phyloP scores from a whole-genome alignment of 305 asterid genomes.

The Fraxinus paxiana region DNA sequence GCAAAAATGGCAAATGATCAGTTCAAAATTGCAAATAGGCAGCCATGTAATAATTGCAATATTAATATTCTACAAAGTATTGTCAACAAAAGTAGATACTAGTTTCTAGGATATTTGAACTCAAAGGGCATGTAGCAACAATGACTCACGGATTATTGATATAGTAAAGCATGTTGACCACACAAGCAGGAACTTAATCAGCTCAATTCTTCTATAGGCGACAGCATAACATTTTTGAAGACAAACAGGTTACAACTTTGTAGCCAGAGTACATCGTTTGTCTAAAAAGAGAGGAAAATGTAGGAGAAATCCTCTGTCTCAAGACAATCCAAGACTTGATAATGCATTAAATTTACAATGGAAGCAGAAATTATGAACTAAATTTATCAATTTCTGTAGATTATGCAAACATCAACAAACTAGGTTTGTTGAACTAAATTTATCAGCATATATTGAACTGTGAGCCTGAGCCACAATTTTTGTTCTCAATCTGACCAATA shows the following conservation, averaged over 20 bases:
- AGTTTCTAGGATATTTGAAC: neutral
- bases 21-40: neutral
- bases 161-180: neutral
- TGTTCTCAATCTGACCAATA: neutral
- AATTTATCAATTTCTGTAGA: neutral
- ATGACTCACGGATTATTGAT: neutral
- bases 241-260: neutral
- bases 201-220: neutral
- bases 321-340: neutral
- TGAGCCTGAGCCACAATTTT: neutral
- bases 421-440: neutral
- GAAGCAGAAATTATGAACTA: neutral
- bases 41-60: neutral
- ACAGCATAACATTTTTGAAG: neutral
- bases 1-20: neutral
- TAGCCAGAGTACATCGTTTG: neutral
- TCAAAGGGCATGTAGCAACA: neutral
- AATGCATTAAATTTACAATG: neutral
- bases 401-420: neutral
- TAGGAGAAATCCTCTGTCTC: slow-evolving; percentile 8
- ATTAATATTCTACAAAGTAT: neutral
- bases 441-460: neutral
- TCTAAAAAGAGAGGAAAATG: slow-evolving; percentile 4
- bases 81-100: neutral
- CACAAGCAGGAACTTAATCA: neutral